A percentile compares a stretch with the other conserved stretches of the same genome.
These are phyloP conservation scores for Agaricus blazei DNA, from an alignment of 768 basidiomycete genomes.

Conservation along the genomic window DNA sequence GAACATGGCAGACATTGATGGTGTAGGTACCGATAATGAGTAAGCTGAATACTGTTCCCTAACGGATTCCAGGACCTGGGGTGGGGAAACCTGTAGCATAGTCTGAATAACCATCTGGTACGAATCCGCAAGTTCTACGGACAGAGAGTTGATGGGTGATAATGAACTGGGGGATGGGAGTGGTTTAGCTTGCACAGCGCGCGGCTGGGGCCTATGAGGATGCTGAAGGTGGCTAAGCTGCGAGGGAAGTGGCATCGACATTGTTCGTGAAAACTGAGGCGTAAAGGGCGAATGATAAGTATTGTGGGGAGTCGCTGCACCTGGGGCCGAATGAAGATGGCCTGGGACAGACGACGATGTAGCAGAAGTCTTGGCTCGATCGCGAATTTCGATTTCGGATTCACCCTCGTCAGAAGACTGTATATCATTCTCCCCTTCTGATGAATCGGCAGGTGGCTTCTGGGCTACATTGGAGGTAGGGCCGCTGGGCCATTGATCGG, in stretches of 20 bases:
- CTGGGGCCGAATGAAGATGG: background rate
- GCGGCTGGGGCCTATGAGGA: conserved; percentile 41
- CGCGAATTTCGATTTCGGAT: conserved; percentile 2
- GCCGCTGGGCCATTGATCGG: conserved; percentile 20
- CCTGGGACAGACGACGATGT: background rate
- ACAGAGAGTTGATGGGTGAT: conserved; percentile 59
- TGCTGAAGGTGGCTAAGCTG: conserved; percentile 75
- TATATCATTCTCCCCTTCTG: conserved; percentile 5
- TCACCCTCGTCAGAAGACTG: conserved; percentile 7
- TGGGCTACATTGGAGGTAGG: conserved; percentile 8
- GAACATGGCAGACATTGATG: conserved; percentile 84
- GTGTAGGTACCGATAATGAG: conserved; percentile 79
- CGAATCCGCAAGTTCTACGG: conserved; percentile 85
- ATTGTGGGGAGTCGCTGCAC: conserved; percentile 16
- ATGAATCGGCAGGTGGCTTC: background rate
- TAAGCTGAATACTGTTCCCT: conserved; percentile 93
- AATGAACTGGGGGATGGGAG: conserved; percentile 18
- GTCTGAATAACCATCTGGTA: conserved; percentile 90
- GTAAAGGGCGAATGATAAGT: conserved; percentile 15
- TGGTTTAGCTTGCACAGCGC: conserved; percentile 14
- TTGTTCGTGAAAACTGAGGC: conserved; percentile 68
- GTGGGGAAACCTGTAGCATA: conserved; percentile 83
- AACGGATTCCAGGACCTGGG: conserved; percentile 86
- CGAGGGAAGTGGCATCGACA: conserved; percentile 75
- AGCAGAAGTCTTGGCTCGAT: background rate